Percentiles rank a stretch among this genome's conserved stretches.
Conservation (phyloP, 495 filamentous ascomycete genomes). For the Stereocaulon alpinum region DNA sequence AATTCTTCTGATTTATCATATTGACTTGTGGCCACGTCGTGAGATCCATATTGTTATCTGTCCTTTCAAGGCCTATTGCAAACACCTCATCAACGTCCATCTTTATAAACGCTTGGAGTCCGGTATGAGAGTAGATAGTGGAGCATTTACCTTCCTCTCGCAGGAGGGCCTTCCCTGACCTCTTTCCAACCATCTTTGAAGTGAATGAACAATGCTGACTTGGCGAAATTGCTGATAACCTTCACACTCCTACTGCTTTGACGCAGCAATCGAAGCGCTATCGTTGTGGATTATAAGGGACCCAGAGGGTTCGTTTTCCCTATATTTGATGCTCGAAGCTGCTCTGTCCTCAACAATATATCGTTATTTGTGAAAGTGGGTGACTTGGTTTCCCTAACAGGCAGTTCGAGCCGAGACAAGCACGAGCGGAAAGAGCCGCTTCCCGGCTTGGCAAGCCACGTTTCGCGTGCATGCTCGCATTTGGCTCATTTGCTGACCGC, state of each 20-base stretch:
- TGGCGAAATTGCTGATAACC: not conserved
- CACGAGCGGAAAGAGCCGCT: not conserved
- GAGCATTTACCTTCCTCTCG: constrained; percentile 47
- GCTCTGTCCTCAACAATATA: not conserved
- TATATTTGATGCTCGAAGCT: too few species aligned
- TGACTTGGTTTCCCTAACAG: not conserved
- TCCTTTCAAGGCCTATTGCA: constrained; percentile 70
- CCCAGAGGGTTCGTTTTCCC: too few species aligned
- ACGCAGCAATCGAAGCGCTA: too few species aligned
- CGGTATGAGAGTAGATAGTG: not conserved
- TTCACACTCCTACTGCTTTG: not conserved
- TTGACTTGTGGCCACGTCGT: constrained; percentile 86
- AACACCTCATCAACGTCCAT: not conserved
- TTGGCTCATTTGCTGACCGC: not conserved
- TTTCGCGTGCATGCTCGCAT: not conserved
- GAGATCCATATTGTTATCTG: constrained; percentile 93
- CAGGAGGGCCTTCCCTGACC: constrained; percentile 52
- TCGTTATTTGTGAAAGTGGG: not conserved
- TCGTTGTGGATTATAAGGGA: too few species aligned
- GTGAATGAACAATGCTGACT: not conserved
- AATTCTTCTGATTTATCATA: constrained; percentile 98
- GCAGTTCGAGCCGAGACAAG: not conserved
- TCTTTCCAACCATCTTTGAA: constrained; percentile 51
- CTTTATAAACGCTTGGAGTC: not conserved
- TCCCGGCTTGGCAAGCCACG: not conserved